Percentiles rank a stretch among this genome's conserved stretches.
phyloP scores from a whole-genome alignment of 495 filamentous ascomycete species.

The Penicillium argentinense region DNA sequence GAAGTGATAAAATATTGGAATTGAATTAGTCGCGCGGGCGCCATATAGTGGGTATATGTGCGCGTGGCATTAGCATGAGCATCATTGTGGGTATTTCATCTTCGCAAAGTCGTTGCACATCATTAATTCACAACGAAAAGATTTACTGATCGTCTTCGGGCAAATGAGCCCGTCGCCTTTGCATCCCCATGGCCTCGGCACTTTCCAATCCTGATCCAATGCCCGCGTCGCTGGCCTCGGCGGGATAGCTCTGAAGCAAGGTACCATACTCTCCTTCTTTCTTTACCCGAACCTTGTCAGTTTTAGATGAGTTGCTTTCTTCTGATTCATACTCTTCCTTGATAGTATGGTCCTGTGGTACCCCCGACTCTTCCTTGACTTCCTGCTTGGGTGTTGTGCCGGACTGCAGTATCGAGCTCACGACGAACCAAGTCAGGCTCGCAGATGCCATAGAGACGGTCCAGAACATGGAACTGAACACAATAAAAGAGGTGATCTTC shows the following conservation, averaged over 20 bases:
- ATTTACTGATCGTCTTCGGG: constrained; percentile 22
- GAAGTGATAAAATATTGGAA: not conserved
- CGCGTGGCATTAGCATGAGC: constrained; percentile 10
- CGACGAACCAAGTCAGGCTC: constrained; percentile 55
- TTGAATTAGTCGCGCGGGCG: too few relatives aligned
- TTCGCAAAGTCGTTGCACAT: too few relatives aligned
- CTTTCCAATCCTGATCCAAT: constrained; percentile 37
- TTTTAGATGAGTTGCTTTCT: constrained; percentile 14
- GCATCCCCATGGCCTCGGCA: constrained; percentile 32
- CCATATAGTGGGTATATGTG: too few relatives aligned
- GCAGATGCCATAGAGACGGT: constrained; percentile 61
- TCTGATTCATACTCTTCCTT: constrained; percentile 31
- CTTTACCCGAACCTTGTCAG: constrained; percentile 19
- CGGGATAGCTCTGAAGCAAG: constrained; percentile 21
- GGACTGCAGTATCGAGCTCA: constrained; percentile 37
- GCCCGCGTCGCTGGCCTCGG: constrained; percentile 15
- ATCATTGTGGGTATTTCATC: too few relatives aligned
- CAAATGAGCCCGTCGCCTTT: constrained; percentile 35
- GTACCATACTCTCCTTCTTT: constrained; percentile 18
- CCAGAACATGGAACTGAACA: constrained; percentile 75
- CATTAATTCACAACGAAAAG: not conserved
- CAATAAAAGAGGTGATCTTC: constrained; percentile 63
- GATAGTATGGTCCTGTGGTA: too few relatives aligned
- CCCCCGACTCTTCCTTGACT: constrained; percentile 30
- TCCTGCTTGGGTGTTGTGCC: constrained; percentile 16